A percentile compares a stretch with the other conserved stretches of the same genome.
Conservation (phyloP, 2,329 filamentous ascomycete genomes). For the Xylaria sp. region DNA sequence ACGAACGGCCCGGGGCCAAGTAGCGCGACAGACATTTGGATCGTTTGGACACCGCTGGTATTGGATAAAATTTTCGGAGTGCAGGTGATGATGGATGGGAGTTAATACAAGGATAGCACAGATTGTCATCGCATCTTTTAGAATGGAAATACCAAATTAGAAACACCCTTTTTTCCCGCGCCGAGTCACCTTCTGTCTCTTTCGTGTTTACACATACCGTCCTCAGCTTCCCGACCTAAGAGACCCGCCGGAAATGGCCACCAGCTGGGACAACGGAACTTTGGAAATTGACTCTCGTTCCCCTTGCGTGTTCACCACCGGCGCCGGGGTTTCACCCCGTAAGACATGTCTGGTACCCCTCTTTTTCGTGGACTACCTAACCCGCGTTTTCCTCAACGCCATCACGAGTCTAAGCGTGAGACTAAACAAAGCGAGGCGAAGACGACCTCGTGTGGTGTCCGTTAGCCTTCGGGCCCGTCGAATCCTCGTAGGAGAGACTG, state of each 20-base stretch:
- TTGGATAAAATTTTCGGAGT: neutral
- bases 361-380: too few species aligned
- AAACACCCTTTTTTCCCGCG: neutral
- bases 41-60: too few species aligned
- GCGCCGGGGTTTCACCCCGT: too few species aligned
- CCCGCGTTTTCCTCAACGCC: too few species aligned
- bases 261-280: neutral
- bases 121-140: neutral
- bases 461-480: too few species aligned
- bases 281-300: neutral
- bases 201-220: neutral
- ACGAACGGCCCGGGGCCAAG: neutral
- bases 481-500: too few species aligned
- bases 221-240: too few species aligned
- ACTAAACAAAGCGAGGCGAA: too few species aligned
- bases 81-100: neutral
- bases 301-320: too few species aligned
- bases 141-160: neutral
- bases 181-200: neutral
- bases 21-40: neutral
- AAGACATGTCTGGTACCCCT: too few species aligned
- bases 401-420: too few species aligned
- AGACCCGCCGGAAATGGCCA: neutral
- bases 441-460: too few species aligned
- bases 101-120: neutral